Evolutionary conservation across 2,329 filamentous ascomycete genomes (phyloP).

Genomic region (Arthrobotrys musiformis): DNA sequence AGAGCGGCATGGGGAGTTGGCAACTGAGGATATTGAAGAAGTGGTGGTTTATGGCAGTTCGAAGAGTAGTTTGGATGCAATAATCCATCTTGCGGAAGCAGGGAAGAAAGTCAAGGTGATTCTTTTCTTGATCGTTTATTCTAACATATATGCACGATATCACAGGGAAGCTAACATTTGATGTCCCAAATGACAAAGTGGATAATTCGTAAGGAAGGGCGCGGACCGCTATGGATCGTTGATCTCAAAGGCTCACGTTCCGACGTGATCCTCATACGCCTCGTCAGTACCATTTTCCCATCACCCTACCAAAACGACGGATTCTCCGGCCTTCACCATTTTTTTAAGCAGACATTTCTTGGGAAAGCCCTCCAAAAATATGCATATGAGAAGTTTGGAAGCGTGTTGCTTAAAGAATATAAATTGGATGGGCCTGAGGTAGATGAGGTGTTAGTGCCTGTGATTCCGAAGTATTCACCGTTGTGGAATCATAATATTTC

Average conservation of each 20-base stretch:
- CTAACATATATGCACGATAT: too few species aligned
- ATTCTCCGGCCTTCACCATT: constrained; percentile 3
- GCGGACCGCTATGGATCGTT: constrained; percentile 69
- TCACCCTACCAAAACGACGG: constrained; percentile 31
- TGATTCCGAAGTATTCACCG: background rate
- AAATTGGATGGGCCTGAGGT: background rate
- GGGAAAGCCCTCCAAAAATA: constrained; percentile 2
- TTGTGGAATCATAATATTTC: constrained; percentile 14
- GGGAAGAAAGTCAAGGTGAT: constrained; percentile 67
- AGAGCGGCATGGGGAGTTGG: constrained; percentile 59
- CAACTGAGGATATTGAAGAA: constrained; percentile 61
- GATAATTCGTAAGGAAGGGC: constrained; percentile 70
- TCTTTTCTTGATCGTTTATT: too few species aligned
- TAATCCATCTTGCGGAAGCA: constrained; percentile 68
- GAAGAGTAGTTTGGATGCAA: constrained; percentile 74
- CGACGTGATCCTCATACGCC: background rate
- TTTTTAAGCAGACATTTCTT: constrained; percentile 27
- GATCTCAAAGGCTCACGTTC: constrained; percentile 13
- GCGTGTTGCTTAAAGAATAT: background rate
- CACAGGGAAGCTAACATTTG: too few species aligned
- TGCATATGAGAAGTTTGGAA: background rate
- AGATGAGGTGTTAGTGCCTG: background rate
- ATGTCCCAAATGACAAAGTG: too few species aligned
- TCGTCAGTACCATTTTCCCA: background rate
- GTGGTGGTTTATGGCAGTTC: constrained; percentile 70